These are phyloP conservation scores for Stemphylium vesicarium DNA, from an alignment of 2,329 filamentous ascomycete species.

Conservation along the genomic window DNA sequence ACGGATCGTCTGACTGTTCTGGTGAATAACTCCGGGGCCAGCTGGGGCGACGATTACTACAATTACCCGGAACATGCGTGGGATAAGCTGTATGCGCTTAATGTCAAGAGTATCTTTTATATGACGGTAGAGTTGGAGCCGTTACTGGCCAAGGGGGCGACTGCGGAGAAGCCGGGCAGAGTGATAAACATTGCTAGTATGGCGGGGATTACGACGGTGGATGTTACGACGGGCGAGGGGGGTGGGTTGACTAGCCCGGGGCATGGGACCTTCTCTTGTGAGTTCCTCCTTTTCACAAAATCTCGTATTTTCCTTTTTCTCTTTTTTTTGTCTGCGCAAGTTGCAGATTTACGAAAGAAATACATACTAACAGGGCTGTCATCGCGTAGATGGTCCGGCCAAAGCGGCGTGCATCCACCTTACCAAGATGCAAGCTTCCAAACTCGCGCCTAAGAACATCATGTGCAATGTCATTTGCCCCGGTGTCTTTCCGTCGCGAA, in stretches of 20 bases:
- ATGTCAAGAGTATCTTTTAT: constrained; percentile 62
- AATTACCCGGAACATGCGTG: constrained; percentile 64
- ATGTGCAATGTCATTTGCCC: constrained; percentile 57
- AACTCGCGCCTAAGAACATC: constrained; percentile 60
- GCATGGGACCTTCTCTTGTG: constrained; percentile 58
- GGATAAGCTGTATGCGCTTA: constrained; percentile 63
- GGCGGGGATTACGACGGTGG: constrained; percentile 51
- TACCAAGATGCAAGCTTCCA: constrained; percentile 58
- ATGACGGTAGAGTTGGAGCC: constrained; percentile 55
- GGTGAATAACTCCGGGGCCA: constrained; percentile 61
- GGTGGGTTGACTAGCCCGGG: constrained; percentile 62
- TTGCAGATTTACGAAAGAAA: background rate
- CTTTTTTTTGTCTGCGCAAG: too few species aligned
- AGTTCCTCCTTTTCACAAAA: too few species aligned
- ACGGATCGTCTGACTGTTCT: constrained; percentile 54
- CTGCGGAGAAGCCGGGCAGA: constrained; percentile 52
- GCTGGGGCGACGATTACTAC: constrained; percentile 63
- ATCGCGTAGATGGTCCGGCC: constrained; percentile 53
- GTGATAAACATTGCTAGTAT: constrained; percentile 63
- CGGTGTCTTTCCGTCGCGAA: constrained; percentile 59
- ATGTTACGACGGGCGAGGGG: constrained; percentile 54
- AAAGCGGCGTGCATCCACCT: constrained; percentile 62
- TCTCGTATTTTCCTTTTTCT: too few species aligned
- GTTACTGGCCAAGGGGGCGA: constrained; percentile 55
- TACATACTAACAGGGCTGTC: background rate